Evolutionary conservation across 495 filamentous ascomycete species (phyloP).

Genomic region (Glarea lozoyensis): DNA sequence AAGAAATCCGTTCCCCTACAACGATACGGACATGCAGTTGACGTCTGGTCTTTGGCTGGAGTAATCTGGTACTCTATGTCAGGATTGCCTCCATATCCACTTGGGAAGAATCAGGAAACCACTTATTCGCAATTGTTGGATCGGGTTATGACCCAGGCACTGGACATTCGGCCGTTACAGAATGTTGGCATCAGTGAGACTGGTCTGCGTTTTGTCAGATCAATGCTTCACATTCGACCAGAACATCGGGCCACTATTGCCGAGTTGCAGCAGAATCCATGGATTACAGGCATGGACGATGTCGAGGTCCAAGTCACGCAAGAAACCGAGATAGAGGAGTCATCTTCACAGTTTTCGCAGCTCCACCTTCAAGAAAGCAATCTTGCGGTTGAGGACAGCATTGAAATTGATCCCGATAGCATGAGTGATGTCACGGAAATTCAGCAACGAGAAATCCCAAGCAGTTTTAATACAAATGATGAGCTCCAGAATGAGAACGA

Average conservation of each 20-base stretch:
- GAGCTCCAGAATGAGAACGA: slow-evolving; percentile 29
- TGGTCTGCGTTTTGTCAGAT: slow-evolving; percentile 61
- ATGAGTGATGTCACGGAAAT: slow-evolving; percentile 18
- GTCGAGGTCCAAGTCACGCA: slow-evolving; percentile 25
- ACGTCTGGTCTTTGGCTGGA: slow-evolving; percentile 90
- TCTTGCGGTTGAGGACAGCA: slow-evolving; percentile 63
- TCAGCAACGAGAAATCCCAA: slow-evolving; percentile 21
- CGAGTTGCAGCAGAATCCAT: slow-evolving; percentile 25
- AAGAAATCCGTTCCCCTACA: slow-evolving; percentile 27
- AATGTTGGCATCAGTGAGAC: slow-evolving; percentile 46
- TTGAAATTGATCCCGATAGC: slow-evolving; percentile 34
- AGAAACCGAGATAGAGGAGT: slow-evolving; percentile 26
- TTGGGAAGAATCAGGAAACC: slow-evolving; percentile 42
- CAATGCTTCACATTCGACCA: slow-evolving; percentile 70
- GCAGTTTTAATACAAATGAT: slow-evolving; percentile 32
- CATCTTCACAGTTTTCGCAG: neutral
- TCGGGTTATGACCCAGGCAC: slow-evolving; percentile 65
- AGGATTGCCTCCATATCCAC: slow-evolving; percentile 68
- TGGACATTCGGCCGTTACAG: slow-evolving; percentile 52
- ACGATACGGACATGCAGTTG: slow-evolving; percentile 80
- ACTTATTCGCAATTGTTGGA: slow-evolving; percentile 59
- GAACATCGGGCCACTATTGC: slow-evolving; percentile 57
- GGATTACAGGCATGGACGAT: slow-evolving; percentile 16
- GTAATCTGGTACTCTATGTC: slow-evolving; percentile 79
- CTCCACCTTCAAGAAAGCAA: slow-evolving; percentile 33